A percentile compares a stretch with the other conserved stretches of the same genome.
These are phyloP conservation scores for Pisolithus marmoratus DNA, from an alignment of 768 basidiomycete genomes.

Conservation along the genomic window DNA sequence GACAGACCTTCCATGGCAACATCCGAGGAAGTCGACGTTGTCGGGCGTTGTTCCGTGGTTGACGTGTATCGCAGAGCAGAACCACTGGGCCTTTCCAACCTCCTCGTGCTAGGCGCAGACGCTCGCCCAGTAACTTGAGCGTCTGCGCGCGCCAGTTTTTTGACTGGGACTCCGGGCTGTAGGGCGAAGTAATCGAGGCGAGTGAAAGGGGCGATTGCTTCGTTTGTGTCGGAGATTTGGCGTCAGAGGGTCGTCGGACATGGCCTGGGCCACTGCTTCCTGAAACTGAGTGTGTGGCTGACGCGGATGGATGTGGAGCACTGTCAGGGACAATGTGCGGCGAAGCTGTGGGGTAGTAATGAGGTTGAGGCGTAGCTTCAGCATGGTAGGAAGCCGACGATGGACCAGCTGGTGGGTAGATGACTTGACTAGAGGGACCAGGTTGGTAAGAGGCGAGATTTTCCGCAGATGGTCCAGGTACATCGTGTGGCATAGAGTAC, in stretches of 20 bases:
- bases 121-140: slow-evolving; percentile 63
- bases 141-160: slow-evolving; percentile 81
- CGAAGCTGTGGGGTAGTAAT: slow-evolving; percentile 23
- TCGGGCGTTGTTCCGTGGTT: slow-evolving; percentile 18
- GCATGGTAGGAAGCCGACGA: slow-evolving; percentile 20
- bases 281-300: slow-evolving; percentile 12
- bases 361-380: slow-evolving; percentile 19
- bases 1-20: slow-evolving; percentile 26
- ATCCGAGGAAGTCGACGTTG: slow-evolving; percentile 17
- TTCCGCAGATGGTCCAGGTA: slow-evolving; percentile 25
- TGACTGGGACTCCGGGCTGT: slow-evolving; percentile 39
- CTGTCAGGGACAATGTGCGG: slow-evolving; percentile 22
- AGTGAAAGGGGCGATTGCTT: slow-evolving; percentile 36
- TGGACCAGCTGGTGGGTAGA: slow-evolving; percentile 18
- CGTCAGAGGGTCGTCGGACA: slow-evolving; percentile 25
- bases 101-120: slow-evolving; percentile 58
- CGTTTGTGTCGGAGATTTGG: slow-evolving; percentile 25
- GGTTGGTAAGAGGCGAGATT: slow-evolving; percentile 20
- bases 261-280: slow-evolving; percentile 16
- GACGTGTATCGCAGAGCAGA: slow-evolving; percentile 35
- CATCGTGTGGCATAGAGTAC: slow-evolving; percentile 25
- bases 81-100: slow-evolving; percentile 30
- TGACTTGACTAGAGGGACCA: slow-evolving; percentile 20
- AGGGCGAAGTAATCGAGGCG: slow-evolving; percentile 39
- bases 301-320: slow-evolving; percentile 13